Evolutionary conservation across 257 asterid species (phyloP), one percentile per base, ranked within the genome.

Genomic region (Galeopsis tetrahit): DNA sequence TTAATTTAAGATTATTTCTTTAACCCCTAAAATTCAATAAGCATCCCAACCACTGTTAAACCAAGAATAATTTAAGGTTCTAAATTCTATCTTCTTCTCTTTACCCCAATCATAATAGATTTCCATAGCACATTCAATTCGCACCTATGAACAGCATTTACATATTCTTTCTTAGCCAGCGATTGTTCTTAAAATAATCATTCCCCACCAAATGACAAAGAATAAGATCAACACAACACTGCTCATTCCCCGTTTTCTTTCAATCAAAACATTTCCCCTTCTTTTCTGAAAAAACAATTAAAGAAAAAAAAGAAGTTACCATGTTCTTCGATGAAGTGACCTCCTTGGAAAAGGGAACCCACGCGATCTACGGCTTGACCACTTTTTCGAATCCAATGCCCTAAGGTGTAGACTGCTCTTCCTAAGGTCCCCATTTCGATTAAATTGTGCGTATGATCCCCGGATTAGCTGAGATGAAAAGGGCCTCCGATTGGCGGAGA

Each of bases 321-420:
- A 3, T 83, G 89, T 78, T 90, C 98, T 66, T 84, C 85, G 71
- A 87, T 40, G 63, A 77, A 87, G 72, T 81, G 82, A 64, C 82
- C 77, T 31, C 95, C 96, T 77, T 92, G 98, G 21, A 87, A 82
- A 56, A 72, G 82, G 75, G 78, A 84, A 43, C 98, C 98, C 28
- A 90, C 77, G 35, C 95, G 95, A 90, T 90, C 96, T 70, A 92
- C 71, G 74, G 96, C 87, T 81, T 88, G 91, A 61, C 98, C 98
- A 34, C 91, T 82, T 35, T 53, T 83, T 10, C 97, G 89, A 82
- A 92, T 87, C 89, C 81, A 85, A 42, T 65, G 65, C 7, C 97
- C 98, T 31, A 92, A 71, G 31, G 87, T 82, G 82, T 88, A 90
- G 1, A 90, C 79, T 46, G 88, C 96, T 83, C 82, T 83, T 51